These are phyloP conservation scores for Sicyos edulis DNA, from an alignment of 306 rosid species.

Conservation along the genomic window DNA sequence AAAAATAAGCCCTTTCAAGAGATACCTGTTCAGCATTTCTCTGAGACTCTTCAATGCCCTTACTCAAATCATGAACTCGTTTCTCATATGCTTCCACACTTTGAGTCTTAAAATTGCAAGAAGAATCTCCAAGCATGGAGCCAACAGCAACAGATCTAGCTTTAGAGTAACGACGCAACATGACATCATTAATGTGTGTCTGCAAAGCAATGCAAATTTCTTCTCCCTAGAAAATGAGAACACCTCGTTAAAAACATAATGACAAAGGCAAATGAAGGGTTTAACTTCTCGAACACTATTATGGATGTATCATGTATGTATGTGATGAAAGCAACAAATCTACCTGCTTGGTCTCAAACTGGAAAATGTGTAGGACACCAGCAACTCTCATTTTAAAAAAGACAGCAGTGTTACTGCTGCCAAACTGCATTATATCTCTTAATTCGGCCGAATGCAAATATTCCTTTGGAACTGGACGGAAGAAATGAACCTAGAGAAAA, in stretches of 20 bases:
- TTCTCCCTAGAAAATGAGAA: slow-evolving; percentile 62
- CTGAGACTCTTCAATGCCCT: slow-evolving; percentile 75
- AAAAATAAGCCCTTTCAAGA: slow-evolving; percentile 9
- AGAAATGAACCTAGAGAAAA: slow-evolving; percentile 69
- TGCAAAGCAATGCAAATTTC: slow-evolving; percentile 97
- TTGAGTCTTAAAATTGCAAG: slow-evolving; percentile 46
- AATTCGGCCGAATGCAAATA: slow-evolving; percentile 91
- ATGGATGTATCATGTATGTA: neutral
- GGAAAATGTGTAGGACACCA: slow-evolving; percentile 92
- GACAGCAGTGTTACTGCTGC: slow-evolving; percentile 94
- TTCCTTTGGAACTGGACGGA: slow-evolving; percentile 93
- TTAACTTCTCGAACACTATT: neutral
- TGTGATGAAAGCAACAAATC: slow-evolving; percentile 18
- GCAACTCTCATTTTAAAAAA: slow-evolving; percentile 98
- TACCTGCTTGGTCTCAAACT: slow-evolving; percentile 94
- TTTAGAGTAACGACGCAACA: slow-evolving; percentile 86
- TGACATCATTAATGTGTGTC: slow-evolving; percentile 88
- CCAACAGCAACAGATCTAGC: slow-evolving; percentile 47
- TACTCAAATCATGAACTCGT: slow-evolving; percentile 66
- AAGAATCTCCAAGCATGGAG: slow-evolving; percentile 50
- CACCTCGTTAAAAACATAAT: neutral
- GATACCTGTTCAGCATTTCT: slow-evolving; percentile 67
- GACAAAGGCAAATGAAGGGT: neutral
- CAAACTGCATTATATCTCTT: slow-evolving; percentile 96
- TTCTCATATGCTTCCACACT: slow-evolving; percentile 51